Conservation (phyloP, 345 rosid genomes). For the Populus deltoides region DNA sequence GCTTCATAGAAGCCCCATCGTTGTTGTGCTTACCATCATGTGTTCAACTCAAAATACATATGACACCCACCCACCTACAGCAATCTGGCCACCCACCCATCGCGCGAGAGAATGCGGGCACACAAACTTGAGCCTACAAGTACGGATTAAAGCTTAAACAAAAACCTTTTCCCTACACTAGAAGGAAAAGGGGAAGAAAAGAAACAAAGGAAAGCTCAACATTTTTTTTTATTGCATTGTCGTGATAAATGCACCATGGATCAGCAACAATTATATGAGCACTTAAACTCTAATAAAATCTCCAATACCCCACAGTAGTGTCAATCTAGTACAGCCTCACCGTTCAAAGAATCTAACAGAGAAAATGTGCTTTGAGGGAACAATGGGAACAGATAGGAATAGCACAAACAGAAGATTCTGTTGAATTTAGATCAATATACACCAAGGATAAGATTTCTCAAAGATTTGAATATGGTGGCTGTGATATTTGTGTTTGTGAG, state of each 20-base stretch:
- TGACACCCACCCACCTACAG: no score
- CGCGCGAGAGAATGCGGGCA: no score
- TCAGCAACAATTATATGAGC: constrained; percentile 4
- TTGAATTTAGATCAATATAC: background rate
- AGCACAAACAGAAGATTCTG: background rate
- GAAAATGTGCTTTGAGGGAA: background rate
- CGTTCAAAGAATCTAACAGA: background rate
- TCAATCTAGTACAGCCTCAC: background rate
- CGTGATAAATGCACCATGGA: background rate
- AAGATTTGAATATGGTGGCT: constrained; percentile 10
- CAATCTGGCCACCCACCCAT: no score
- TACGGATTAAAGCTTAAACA: no score
- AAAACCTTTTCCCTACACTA: no score
- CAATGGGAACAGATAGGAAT: constrained; percentile 16
- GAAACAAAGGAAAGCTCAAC: no score
- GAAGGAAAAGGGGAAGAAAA: no score
- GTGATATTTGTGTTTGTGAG: background rate
- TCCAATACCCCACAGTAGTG: constrained; percentile 4
- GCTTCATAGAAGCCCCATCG: background rate
- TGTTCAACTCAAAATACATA: no score
- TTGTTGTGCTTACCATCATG: no score
- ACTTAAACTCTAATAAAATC: constrained; percentile 4
- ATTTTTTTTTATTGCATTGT: no score
- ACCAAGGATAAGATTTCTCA: constrained; percentile 6
- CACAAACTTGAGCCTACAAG: no score